Evolutionary conservation across 1,284 basidiomycete species (phyloP).

Genomic region (Rhodotorula sp.): DNA sequence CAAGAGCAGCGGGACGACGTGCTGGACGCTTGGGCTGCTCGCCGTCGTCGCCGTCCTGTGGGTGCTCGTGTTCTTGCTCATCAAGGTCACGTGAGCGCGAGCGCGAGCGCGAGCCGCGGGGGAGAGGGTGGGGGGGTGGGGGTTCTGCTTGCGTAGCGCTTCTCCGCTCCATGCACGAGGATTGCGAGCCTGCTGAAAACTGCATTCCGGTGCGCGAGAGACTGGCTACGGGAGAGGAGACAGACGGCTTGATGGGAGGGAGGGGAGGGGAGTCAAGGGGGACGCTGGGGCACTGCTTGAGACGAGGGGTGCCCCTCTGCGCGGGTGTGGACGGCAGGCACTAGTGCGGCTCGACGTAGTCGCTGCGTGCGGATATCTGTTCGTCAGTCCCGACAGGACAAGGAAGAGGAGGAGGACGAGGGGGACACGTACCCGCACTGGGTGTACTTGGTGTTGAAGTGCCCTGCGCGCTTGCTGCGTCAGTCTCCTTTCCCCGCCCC

Average conservation of each 20-base stretch:
- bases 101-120: too few relatives aligned
- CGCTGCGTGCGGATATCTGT: not conserved
- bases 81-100: slow-evolving; percentile 20
- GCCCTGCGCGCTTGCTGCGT: not conserved
- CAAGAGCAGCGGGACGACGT: slow-evolving; percentile 70
- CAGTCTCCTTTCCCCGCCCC: not conserved
- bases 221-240: too few relatives aligned
- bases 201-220: too few relatives aligned
- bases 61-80: slow-evolving; percentile 62
- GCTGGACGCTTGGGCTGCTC: slow-evolving; percentile 65
- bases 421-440: slow-evolving; percentile 31
- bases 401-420: not conserved
- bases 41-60: slow-evolving; percentile 66
- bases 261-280: too few relatives aligned
- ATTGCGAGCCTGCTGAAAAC: too few relatives aligned
- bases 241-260: too few relatives aligned
- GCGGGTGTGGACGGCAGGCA: too few relatives aligned
- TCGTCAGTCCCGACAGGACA: not conserved
- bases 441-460: slow-evolving; percentile 36
- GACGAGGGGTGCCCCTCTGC: too few relatives aligned
- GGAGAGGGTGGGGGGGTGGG: too few relatives aligned
- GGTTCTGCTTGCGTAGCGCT: too few relatives aligned
- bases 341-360: slow-evolving; percentile 12
- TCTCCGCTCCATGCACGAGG: too few relatives aligned
- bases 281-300: too few relatives aligned